Evolutionary conservation across 2,329 filamentous ascomycete species (phyloP), one percentile per base, ranked within the genome.

Genomic region (Dactylellina drechsleri): DNA sequence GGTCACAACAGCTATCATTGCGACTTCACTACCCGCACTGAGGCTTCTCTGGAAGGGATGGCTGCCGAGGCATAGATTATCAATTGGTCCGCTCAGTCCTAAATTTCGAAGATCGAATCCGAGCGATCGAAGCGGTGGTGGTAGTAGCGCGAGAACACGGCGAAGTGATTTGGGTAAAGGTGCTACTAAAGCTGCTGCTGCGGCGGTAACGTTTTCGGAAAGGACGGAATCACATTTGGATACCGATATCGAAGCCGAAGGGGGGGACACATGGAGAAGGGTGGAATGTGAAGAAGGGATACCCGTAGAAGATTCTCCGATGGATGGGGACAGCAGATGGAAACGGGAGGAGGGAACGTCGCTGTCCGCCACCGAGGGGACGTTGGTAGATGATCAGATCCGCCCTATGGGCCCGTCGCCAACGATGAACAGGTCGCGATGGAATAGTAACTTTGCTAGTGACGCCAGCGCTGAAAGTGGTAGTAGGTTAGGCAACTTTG

Each of bases 1-100:
- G 41, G 67, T 72, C 31, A 72, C 67, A 4, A 10, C 65, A 31
- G 67, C 59, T 6, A 72, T 72, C 23, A 72, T 72, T 18, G 67
- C 67, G 28, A 66, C 60, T 2, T 65, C 59, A 12, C 43, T 72
- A 18, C 59, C 60, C n/a, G 59, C 67, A 7, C 45, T 72, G 20
- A 72, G 65, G 28, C 52, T 72, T 12, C 36, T 72, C 10, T 72
- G 67, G 67, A 64, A 66, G 16, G 54, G 54, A 13, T 72, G 59
- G 59, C 41, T 66, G 8, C 67, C 67, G 0, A 60, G 18, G 23
- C 15, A 59, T 1, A 40, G 50, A 16, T 13, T 54, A 7, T 54
- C 52, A 31, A 23, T 23, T 23, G 23, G 23, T 23, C 23, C 23
- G 23, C 40, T 28, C 12, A 57, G 52, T 26, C 53, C 43, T 0